Evolutionary conservation across 2,329 filamentous ascomycete genomes (phyloP), one percentile per base, ranked within the genome.

Genomic region (Aspergillus pseudoterreus): DNA sequence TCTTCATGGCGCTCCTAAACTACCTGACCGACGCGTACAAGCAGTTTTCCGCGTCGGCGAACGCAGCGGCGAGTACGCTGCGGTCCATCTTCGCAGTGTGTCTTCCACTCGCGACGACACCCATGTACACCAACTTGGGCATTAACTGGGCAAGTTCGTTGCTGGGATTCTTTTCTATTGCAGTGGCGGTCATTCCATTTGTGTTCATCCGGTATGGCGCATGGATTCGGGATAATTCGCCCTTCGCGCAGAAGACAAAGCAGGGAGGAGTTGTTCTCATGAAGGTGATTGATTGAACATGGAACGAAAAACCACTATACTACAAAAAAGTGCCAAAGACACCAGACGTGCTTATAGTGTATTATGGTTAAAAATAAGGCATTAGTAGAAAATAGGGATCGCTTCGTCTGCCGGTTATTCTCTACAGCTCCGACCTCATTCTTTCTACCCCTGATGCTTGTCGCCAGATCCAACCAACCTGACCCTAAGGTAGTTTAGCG

Each of bases 1-100:
- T 88, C 24, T 89, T 88, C 73, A 70, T 88, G n/a, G 76, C 77
- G 2, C 70, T 84, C 45, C 77, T 83, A 62, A 86, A 83, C 69
- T 89, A 88, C 68, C 77, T 88, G 11, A 81, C 88, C 53, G 86
- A 88, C 32, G 83, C 84, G 6, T 88, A 88, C 64, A 81, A 85
- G 60, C 78, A 83, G n/a, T 85, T 80, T 57, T 82, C 84, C 0
- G 81, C 81, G 2, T 78, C 81, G 54, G 80, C 80, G 0, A 78
- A 80, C 1, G 71, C 79, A 2, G 79, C 75, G 52, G 75, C 71
- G 9, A 75, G 81, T 11, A 80, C 76, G 9, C 33, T 12, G 63
- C 51, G 53, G 8, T 53, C 53, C 1, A 50, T 82, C 1, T 68
- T 82, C 4, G 82, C 79, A 2, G 78, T 78, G 1, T 73, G 84